These are phyloP conservation scores for Ganoderma lingzhi DNA, from an alignment of 1,284 basidiomycete genomes.

Conservation along the genomic window DNA sequence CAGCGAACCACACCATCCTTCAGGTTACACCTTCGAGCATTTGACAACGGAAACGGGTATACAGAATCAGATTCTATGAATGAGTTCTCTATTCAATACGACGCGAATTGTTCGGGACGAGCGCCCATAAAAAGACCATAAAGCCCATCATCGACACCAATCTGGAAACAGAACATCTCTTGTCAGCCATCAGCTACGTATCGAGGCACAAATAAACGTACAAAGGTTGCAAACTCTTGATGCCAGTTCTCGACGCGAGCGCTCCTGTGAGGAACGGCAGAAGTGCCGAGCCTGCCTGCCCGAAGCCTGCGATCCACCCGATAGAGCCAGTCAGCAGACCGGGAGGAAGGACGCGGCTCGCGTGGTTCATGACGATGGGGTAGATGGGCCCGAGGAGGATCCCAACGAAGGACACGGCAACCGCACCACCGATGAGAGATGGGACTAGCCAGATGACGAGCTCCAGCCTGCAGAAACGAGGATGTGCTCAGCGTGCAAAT, in stretches of 20 bases:
- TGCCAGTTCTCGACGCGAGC: constrained; percentile 54
- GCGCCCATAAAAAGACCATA: constrained; percentile 36
- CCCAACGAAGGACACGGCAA: constrained; percentile 64
- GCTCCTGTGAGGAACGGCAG: constrained; percentile 66
- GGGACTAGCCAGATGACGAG: constrained; percentile 70
- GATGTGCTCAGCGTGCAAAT: background rate
- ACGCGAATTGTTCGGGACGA: constrained; percentile 29
- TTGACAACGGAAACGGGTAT: background rate
- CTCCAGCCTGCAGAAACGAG: constrained; percentile 51
- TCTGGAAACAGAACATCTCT: constrained; percentile 11
- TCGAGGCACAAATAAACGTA: constrained; percentile 6
- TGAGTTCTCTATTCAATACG: constrained; percentile 25
- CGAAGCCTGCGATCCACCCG: constrained; percentile 65
- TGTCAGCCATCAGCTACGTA: background rate
- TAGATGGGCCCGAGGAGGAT: constrained; percentile 60
- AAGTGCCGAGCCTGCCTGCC: constrained; percentile 61
- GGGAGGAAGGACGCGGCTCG: constrained; percentile 56
- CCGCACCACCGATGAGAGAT: constrained; percentile 58
- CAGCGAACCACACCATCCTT: background rate
- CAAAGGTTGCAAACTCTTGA: constrained; percentile 36
- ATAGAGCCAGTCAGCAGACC: constrained; percentile 63
- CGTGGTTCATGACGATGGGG: constrained; percentile 61
- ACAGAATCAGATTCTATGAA: background rate
- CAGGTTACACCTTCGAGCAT: background rate
- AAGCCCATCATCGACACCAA: constrained; percentile 37